Evolutionary conservation across 345 rosid species (phyloP).

Genomic region (Balakata baccata): DNA sequence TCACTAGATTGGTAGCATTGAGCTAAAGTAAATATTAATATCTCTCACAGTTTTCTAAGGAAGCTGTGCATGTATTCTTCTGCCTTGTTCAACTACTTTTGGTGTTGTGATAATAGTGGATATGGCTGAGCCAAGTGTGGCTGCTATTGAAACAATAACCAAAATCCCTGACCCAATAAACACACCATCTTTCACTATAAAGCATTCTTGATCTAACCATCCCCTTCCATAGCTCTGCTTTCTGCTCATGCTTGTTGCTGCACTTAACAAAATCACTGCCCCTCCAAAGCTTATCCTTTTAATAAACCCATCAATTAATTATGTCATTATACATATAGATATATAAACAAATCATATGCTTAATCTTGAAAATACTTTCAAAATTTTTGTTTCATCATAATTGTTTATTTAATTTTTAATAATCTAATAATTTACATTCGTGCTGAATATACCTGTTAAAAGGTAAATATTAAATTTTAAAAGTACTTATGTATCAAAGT

Average conservation of each 20-base stretch:
- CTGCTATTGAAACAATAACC: conserved; percentile 34
- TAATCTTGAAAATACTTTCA: no score
- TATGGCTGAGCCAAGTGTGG: conserved; percentile 38
- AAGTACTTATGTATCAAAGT: no score
- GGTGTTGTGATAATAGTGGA: conserved; percentile 6
- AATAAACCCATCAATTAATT: background rate
- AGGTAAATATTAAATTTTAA: no score
- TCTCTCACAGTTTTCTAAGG: no score
- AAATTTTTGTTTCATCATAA: no score
- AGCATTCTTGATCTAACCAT: conserved; percentile 73
- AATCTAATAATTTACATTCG: no score
- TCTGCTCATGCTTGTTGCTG: conserved; percentile 68
- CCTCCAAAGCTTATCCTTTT: conserved; percentile 62
- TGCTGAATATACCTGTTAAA: no score
- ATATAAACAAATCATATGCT: no score
- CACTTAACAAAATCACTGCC: conserved; percentile 43
- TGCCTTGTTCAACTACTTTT: conserved; percentile 19
- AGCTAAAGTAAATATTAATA: no score
- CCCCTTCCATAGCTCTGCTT: conserved; percentile 63
- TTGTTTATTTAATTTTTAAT: no score
- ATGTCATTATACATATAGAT: no score
- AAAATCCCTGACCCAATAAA: conserved; percentile 49
- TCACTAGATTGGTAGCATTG: no score
- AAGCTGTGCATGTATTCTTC: conserved; percentile 12
- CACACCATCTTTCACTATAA: conserved; percentile 57